Evolutionary conservation across 768 basidiomycete species (phyloP).

Genomic region (Lentinula raphanica): DNA sequence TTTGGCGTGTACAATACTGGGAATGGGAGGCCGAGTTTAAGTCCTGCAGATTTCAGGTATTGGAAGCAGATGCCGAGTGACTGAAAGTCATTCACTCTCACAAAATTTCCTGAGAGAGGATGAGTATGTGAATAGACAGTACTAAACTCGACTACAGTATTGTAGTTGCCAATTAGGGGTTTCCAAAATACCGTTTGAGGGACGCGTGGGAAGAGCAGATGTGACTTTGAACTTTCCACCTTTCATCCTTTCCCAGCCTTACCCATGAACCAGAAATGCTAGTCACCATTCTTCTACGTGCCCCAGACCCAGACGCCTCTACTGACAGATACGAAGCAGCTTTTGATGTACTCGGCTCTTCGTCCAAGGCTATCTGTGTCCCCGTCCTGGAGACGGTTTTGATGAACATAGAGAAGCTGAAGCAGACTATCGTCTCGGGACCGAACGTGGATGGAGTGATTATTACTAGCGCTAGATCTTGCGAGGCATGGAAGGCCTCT

Average conservation of each 20-base stretch:
- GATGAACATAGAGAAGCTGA: constrained; percentile 43
- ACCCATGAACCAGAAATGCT: too few species aligned
- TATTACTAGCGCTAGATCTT: constrained; percentile 73
- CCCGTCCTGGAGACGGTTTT: constrained; percentile 67
- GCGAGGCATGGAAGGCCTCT: constrained; percentile 60
- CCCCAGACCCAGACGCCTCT: constrained; percentile 27
- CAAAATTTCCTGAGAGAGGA: too few species aligned
- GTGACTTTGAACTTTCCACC: too few species aligned
- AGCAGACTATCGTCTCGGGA: constrained; percentile 38
- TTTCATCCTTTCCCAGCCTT: too few species aligned
- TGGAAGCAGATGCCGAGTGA: constrained; percentile 27
- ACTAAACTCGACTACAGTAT: too few species aligned
- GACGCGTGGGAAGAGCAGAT: too few species aligned
- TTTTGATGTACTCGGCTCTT: constrained; percentile 32
- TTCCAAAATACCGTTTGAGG: too few species aligned
- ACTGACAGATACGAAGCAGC: constrained; percentile 56
- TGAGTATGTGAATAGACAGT: too few species aligned
- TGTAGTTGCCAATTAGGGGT: too few species aligned
- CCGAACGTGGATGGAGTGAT: constrained; percentile 53
- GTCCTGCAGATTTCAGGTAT: constrained; percentile 31
- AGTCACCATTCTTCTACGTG: constrained; percentile 41
- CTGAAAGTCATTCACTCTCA: neutral
- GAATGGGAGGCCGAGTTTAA: constrained; percentile 29
- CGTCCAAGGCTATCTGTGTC: constrained; percentile 54
- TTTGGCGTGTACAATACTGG: constrained; percentile 36